Base-by-base conservation (phyloP, 352 stramenopile genomes). In the Phytopythium mirpurense region DNA sequence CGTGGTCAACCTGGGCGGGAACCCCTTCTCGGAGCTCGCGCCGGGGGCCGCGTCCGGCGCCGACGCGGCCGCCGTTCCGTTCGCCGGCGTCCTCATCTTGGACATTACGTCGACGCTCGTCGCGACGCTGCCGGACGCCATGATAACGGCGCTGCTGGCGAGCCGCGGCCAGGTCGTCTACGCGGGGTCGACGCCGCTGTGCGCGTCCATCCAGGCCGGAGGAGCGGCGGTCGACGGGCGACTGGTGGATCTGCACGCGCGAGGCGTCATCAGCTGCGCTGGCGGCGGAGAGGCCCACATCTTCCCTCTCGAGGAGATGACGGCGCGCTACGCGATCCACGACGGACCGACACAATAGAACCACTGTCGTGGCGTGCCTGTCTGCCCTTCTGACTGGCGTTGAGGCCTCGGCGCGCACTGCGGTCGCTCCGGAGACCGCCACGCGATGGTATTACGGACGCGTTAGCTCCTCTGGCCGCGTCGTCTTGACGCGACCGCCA, bases 21-120 rank as follows among this genome's bases (percentile, higher is more conserved):
- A 78, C 35, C 66, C 68, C 12, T 60, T 74, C 15, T 59, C 48
- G 1, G 41, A 58, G 12, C 47, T 78, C 5, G 47, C 59, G 3
- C 19, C 44, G 2, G 26, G 23, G 16, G 21, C 64, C 12, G 61
- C 66, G 9, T 19, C 60, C 4, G 34, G 52, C 15, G n/a, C 50
- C 0, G 12, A 32, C 5, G 43, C 58, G 43, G 14, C 42, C 11
- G 57, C 31, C 24, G 65, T 16, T 38, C 59, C 26, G 36, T 61
- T 45, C 52, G 57, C 12, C n/a, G 59, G 14, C 56, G 54, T 14
- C 26, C 53, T 57, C 0, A 40, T 34, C 21, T 12, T 42, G 31
- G 27, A 52, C 16, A 57, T 65, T 10, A n/a, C 26, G 1, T 38
- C 62, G 10, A 65, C 57, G 11, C 21, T 63, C 8, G 56, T 69